Evolutionary conservation across 768 basidiomycete genomes (phyloP).

Genomic region (Rhizopogon rudus): DNA sequence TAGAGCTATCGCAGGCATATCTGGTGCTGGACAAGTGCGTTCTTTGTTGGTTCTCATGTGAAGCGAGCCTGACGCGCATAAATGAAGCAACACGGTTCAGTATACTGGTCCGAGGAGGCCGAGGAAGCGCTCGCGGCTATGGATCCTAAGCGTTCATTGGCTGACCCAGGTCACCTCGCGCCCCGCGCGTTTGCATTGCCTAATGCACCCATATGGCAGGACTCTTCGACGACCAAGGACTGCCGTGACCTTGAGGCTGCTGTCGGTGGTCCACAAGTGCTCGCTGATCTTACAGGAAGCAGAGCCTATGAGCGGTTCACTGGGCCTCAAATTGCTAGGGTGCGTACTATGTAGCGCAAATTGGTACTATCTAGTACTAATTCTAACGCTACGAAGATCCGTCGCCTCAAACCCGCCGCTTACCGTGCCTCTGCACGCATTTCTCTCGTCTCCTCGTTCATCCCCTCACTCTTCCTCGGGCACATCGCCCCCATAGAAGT

Average conservation of each 20-base stretch:
- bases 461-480: conserved; percentile 79
- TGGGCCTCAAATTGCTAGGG: conserved; percentile 77
- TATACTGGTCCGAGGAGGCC: conserved; percentile 69
- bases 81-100: conserved; percentile 80
- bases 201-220: conserved; percentile 85
- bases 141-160: conserved; percentile 44
- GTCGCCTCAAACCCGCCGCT: conserved; percentile 43
- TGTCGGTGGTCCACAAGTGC: conserved; percentile 63
- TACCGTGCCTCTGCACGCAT: conserved; percentile 63
- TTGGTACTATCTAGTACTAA: background rate
- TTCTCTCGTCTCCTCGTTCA: conserved; percentile 78
- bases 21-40: conserved; percentile 74
- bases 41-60: background rate
- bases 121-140: conserved; percentile 48
- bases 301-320: conserved; percentile 88
- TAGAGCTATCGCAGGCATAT: conserved; percentile 53
- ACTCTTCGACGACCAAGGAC: conserved; percentile 77
- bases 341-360: conserved; percentile 22
- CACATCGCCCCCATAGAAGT: conserved; percentile 76
- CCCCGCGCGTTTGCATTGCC: conserved; percentile 63
- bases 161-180: conserved; percentile 45
- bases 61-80: background rate
- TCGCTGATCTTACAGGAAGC: conserved; percentile 77
- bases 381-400: conserved; percentile 38
- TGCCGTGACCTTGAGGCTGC: conserved; percentile 63